Percentiles rank a stretch among this genome's conserved stretches.
Conservation (phyloP, 345 rosid species). For the Aquilaria sinensis region DNA sequence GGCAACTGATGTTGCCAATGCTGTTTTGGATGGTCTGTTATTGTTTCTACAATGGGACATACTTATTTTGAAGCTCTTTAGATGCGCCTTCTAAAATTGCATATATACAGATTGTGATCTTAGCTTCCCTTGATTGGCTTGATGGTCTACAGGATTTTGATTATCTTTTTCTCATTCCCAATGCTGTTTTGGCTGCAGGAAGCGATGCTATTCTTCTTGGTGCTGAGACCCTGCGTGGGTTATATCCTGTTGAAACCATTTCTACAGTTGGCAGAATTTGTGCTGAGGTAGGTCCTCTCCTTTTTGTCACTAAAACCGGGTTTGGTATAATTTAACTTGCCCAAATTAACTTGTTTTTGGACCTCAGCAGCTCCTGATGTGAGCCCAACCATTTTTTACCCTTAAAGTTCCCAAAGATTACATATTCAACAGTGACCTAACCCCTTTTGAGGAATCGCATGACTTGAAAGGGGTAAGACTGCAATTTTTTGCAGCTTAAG, state of each 20-base stretch:
- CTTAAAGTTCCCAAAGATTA: no score
- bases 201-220: slow-evolving; percentile 99
- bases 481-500: no score
- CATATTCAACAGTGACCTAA: no score
- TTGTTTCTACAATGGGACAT: background rate
- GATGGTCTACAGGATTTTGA: background rate
- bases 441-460: no score
- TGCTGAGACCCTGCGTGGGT: slow-evolving; percentile 92
- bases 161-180: background rate
- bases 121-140: background rate
- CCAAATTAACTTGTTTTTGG: no score
- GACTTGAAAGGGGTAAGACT: no score
- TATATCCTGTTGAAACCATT: slow-evolving; percentile 88
- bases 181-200: slow-evolving; percentile 37
- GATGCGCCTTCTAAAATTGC: background rate
- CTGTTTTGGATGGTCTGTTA: slow-evolving; percentile 80
- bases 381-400: no score
- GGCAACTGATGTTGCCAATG: slow-evolving; percentile 99
- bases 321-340: no score
- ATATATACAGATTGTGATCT: background rate
- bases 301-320: background rate
- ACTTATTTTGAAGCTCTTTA: background rate
- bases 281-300: slow-evolving; percentile 54
- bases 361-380: background rate
- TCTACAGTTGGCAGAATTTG: slow-evolving; percentile 89